A percentile compares a stretch with the other conserved stretches of the same genome.
phyloP scores from a whole-genome alignment of 2,329 filamentous ascomycete species.

The Colletotrichum lentis region DNA sequence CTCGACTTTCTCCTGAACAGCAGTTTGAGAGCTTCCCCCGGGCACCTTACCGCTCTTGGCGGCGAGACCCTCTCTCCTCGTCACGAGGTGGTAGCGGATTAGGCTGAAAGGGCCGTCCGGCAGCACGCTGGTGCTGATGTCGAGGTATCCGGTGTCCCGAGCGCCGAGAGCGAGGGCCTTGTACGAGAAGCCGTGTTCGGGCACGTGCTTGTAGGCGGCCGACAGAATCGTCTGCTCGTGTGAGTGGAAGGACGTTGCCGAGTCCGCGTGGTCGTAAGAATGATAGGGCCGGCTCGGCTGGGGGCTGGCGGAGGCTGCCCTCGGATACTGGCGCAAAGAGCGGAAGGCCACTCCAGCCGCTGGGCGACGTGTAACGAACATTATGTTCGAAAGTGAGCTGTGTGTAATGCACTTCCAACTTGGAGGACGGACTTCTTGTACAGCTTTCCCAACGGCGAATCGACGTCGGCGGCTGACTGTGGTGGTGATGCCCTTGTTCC shows the following conservation, averaged over 20 bases:
- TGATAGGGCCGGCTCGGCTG: conserved; percentile 64
- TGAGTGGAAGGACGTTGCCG: conserved; percentile 68
- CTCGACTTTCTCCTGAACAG: conserved; percentile 71
- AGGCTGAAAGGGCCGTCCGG: conserved; percentile 82
- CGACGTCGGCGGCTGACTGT: background rate
- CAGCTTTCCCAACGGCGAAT: background rate
- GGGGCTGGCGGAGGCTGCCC: background rate
- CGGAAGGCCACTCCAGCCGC: conserved; percentile 14
- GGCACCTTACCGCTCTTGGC: conserved; percentile 52
- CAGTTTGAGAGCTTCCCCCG: conserved; percentile 43
- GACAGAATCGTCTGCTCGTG: conserved; percentile 80
- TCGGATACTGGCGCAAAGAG: conserved; percentile 13
- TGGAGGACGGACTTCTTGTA: background rate
- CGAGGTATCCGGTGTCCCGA: conserved; percentile 83
- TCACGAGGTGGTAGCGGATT: conserved; percentile 78
- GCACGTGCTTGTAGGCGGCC: conserved; percentile 81
- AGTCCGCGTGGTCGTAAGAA: conserved; percentile 73
- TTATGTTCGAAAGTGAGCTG: background rate
- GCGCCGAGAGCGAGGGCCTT: conserved; percentile 79
- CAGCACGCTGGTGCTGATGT: conserved; percentile 85
- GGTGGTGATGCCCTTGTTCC: background rate
- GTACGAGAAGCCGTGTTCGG: conserved; percentile 81
- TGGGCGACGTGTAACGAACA: conserved; percentile 15
- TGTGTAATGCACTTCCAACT: background rate
- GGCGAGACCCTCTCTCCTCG: conserved; percentile 69